Conservation (phyloP, 2,329 filamentous ascomycete species). For the Fusarium pseudonygamai region DNA sequence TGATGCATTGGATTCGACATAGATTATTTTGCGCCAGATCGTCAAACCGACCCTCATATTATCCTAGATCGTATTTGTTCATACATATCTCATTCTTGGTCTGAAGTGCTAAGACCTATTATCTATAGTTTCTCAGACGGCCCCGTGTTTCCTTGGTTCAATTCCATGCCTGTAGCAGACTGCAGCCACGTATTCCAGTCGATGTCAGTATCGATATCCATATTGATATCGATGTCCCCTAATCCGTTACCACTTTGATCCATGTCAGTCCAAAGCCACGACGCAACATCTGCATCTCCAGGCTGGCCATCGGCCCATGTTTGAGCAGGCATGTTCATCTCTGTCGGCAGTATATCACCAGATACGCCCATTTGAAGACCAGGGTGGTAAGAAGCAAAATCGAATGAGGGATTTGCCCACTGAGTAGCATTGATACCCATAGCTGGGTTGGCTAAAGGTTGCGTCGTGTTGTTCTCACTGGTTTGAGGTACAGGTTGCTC, state of each 20-base stretch:
- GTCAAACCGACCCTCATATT: too few relatives aligned
- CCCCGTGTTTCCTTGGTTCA: neutral
- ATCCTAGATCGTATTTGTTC: neutral
- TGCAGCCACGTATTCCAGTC: slow-evolving; percentile 52
- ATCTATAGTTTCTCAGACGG: neutral
- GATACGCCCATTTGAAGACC: neutral
- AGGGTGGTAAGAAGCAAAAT: neutral
- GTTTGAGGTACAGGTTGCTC: neutral
- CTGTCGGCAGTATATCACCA: too few relatives aligned
- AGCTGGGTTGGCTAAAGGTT: neutral
- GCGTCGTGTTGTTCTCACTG: rapidly evolving
- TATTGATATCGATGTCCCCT: slow-evolving; percentile 38
- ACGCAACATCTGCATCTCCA: slow-evolving; percentile 31
- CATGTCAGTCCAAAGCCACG: slow-evolving; percentile 49
- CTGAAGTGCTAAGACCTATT: neutral
- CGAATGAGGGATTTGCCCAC: neutral
- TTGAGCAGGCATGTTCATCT: neutral
- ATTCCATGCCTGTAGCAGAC: slow-evolving; percentile 47
- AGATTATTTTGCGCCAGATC: neutral
- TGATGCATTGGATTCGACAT: rapidly evolving
- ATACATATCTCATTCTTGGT: neutral
- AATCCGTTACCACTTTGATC: slow-evolving; percentile 46
- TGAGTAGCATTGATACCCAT: neutral
- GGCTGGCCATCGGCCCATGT: neutral
- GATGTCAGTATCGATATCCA: slow-evolving; percentile 45